Evolutionary conservation across 306 rosid genomes (phyloP), one percentile per base, ranked within the genome.

Genomic region (Cucurbita pepo): DNA sequence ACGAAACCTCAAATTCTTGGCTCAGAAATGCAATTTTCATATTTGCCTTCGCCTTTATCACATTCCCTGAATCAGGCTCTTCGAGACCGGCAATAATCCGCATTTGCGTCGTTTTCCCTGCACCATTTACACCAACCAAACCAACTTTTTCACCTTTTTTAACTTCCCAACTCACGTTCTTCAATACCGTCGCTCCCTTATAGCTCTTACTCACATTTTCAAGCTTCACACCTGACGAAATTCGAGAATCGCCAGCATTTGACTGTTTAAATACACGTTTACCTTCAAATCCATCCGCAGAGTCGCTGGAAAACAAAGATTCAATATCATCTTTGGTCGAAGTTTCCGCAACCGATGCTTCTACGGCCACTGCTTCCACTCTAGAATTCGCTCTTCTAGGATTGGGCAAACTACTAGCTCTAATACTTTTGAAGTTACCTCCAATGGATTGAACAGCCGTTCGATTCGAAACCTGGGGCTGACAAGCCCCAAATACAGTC

Each of bases 91-190:
- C 90, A 53, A 90, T 87, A 38, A 90, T 88, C 71, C 97, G 82
- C 97, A 94, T 88, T 81, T 90, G 97, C 10, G 98, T 94, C 8
- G 98, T 94, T 61, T 94, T 90, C 36, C 98, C 98, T 5, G 98
- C 97, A 9, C 98, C 96, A 54, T 94, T 94, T 1, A 94, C 97
- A 14, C 98, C 98, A 1, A 94, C 98, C 73, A 94, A 63, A 25
- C 98, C 98, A 56, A 90, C 97, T 72, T 94, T 94, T 67, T 90
- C 96, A 0, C 98, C 98, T 43, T 82, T 94, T 45, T 94, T 94
- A 66, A 94, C 98, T 73, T 88, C 98, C 98, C 98, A 94, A 16
- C 50, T 90, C 19, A 94, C 85, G 40, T 86, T 81, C 76, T 87
- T 90, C 92, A 90, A 77, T 11, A 94, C 88, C 22, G 96, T 89